Evolutionary conservation across 2,329 filamentous ascomycete genomes (phyloP).

Genomic region (Trichoderma sp.): DNA sequence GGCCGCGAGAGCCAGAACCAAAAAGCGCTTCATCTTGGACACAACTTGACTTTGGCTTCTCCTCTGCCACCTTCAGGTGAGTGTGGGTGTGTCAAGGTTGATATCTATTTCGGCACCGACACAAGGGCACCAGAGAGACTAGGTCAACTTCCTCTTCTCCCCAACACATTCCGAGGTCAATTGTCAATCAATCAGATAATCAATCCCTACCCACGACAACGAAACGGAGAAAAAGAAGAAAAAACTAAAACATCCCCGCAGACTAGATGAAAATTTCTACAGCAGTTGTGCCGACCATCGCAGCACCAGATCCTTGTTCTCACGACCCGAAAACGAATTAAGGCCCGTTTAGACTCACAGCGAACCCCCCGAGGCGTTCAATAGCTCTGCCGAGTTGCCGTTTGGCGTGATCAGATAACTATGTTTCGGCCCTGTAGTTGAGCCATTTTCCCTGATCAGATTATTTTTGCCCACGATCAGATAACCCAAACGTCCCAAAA

Average conservation of each 20-base stretch:
- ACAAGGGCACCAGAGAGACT: neutral
- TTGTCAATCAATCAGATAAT: constrained; percentile 11
- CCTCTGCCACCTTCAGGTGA: neutral
- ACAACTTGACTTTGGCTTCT: neutral
- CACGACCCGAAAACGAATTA: neutral
- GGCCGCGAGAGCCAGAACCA: constrained; percentile 1
- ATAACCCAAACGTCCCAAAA: constrained; percentile 7
- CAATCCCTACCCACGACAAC: neutral
- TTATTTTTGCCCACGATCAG: constrained; percentile 1
- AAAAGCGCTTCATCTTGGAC: neutral
- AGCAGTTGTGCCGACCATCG: neutral
- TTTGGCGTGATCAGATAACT: constrained; percentile 16
- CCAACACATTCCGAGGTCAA: neutral
- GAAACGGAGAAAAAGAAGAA: neutral
- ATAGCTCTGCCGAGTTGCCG: constrained; percentile 14
- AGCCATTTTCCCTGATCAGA: constrained; percentile 19
- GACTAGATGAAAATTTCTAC: constrained; percentile 9
- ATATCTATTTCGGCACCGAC: neutral
- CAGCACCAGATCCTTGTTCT: neutral
- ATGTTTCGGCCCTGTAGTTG: constrained; percentile 5
- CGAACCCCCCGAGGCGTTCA: neutral
- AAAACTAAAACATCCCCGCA: neutral
- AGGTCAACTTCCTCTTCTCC: neutral
- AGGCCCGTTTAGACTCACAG: constrained; percentile 3
- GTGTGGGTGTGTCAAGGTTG: neutral